Evolutionary conservation across 2,329 filamentous ascomycete species (phyloP).

Genomic region (Fusarium chlamydosporum): DNA sequence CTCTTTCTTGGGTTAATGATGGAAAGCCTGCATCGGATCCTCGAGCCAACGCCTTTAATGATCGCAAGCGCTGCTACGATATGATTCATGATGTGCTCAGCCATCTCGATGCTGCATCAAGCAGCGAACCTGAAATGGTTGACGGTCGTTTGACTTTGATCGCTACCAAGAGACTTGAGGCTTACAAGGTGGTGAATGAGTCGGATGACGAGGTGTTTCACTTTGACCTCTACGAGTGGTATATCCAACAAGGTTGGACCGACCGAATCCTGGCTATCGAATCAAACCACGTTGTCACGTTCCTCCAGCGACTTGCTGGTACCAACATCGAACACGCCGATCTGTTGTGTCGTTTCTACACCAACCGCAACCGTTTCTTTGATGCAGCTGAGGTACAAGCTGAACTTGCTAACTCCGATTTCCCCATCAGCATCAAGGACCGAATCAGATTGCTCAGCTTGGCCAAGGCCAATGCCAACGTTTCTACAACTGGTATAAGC

Average conservation of each 20-base stretch:
- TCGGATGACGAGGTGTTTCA: constrained; percentile 96
- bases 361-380: constrained; percentile 85
- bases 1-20: constrained; percentile 89
- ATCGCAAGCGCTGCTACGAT: constrained; percentile 84
- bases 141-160: constrained; percentile 84
- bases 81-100: constrained; percentile 87
- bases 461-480: constrained; percentile 92
- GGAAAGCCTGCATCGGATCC: constrained; percentile 79
- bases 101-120: constrained; percentile 80
- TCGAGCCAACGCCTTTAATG: constrained; percentile 75
- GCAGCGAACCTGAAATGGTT: constrained; percentile 76
- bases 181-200: constrained; percentile 89
- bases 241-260: constrained; percentile 85
- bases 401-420: constrained; percentile 85
- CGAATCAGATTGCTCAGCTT: constrained; percentile 91
- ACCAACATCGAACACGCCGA: constrained; percentile 85
- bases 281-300: constrained; percentile 87
- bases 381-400: constrained; percentile 90
- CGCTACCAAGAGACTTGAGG: constrained; percentile 85
- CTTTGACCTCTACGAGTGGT: constrained; percentile 98
- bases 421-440: constrained; percentile 82
- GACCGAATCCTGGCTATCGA: constrained; percentile 88
- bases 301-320: constrained; percentile 81
- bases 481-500: constrained; percentile 80
- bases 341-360: constrained; percentile 92